These are phyloP conservation scores for Saxophila tyrrhenica DNA, from an alignment of 495 filamentous ascomycete species.

Conservation along the genomic window DNA sequence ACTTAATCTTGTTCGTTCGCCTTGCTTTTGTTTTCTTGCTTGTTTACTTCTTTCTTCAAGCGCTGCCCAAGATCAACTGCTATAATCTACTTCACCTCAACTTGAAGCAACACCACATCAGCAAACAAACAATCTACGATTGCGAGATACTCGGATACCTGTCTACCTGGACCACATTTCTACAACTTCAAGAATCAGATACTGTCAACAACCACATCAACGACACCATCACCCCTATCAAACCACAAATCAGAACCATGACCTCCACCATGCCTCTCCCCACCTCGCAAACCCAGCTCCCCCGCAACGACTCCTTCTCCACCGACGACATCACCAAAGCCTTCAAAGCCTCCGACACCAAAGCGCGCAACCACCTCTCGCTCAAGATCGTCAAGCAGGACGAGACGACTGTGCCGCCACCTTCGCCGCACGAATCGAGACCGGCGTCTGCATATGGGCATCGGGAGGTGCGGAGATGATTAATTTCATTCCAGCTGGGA, in stretches of 20 bases:
- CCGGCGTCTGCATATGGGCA: slow-evolving; percentile 6
- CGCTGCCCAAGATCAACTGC: not conserved
- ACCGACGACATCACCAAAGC: slow-evolving; percentile 15
- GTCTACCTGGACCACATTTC: too few species aligned
- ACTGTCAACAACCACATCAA: too few species aligned
- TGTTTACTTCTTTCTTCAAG: not conserved
- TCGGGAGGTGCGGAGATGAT: slow-evolving; percentile 1
- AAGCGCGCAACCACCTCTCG: slow-evolving; percentile 19
- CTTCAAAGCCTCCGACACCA: slow-evolving; percentile 16
- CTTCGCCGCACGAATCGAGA: slow-evolving; percentile 13
- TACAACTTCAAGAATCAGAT: too few species aligned
- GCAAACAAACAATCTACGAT: too few species aligned
- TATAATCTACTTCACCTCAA: not conserved
- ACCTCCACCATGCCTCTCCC: slow-evolving; percentile 17
- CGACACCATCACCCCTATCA: not conserved
- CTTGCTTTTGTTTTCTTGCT: not conserved
- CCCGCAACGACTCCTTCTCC: slow-evolving; percentile 22
- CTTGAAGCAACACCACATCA: too few species aligned
- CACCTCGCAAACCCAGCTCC: not conserved
- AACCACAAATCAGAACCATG: slow-evolving; percentile 3
- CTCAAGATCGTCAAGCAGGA: slow-evolving; percentile 12
- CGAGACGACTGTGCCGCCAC: slow-evolving; percentile 15
- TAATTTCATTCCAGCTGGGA: too few species aligned
- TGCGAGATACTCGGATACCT: too few species aligned
- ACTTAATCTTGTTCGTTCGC: not conserved